Evolutionary conservation across 2,329 filamentous ascomycete species (phyloP).

Genomic region (Talaromyces sp.): DNA sequence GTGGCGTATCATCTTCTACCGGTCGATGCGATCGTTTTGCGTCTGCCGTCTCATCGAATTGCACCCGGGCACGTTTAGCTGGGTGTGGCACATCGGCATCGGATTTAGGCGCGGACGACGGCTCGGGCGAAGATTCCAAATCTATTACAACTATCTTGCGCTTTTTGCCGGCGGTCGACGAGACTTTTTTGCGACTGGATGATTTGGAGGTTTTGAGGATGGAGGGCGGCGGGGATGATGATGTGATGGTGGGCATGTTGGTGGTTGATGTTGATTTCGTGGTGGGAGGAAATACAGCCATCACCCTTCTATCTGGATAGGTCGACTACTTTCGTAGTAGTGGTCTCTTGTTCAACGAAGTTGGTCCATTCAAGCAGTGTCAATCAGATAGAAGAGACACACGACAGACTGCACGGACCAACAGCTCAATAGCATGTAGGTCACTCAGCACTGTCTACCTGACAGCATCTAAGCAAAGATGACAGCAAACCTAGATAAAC

Average conservation of each 20-base stretch:
- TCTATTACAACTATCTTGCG: slow-evolving; percentile 40
- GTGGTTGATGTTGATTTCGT: slow-evolving; percentile 30
- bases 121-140: slow-evolving; percentile 35
- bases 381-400: background rate
- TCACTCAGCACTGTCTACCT: background rate
- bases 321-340: background rate
- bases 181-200: slow-evolving; percentile 25
- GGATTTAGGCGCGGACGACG: slow-evolving; percentile 34
- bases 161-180: slow-evolving; percentile 32
- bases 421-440: background rate
- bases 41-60: slow-evolving; percentile 42
- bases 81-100: slow-evolving; percentile 31
- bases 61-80: slow-evolving; percentile 45
- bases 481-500: background rate
- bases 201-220: slow-evolving; percentile 33
- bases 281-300: slow-evolving; percentile 37
- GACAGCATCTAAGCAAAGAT: background rate
- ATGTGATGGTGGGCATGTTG: slow-evolving; percentile 36
- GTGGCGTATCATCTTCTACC: slow-evolving; percentile 44
- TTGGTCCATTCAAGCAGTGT: background rate
- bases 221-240: slow-evolving; percentile 31
- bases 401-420: slow-evolving; percentile 12
- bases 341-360: background rate
- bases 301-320: slow-evolving; percentile 25
- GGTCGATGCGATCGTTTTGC: slow-evolving; percentile 24